These are phyloP conservation scores for Physcomitrellopsis africana DNA, from an alignment of 225 moss, liverwort and hornwort species.

Conservation along the genomic window DNA sequence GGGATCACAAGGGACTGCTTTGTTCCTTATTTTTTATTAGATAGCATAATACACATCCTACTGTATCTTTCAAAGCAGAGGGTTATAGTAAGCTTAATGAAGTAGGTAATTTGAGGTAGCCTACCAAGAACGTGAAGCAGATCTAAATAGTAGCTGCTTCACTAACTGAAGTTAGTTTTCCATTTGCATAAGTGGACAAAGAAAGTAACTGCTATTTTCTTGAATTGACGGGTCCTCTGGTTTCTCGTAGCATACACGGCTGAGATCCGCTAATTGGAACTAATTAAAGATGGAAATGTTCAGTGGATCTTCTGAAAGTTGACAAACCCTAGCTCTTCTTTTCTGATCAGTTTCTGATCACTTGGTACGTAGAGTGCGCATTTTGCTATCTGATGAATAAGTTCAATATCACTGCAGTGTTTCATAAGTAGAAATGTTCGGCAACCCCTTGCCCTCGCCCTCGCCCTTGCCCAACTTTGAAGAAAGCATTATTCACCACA, in stretches of 20 bases:
- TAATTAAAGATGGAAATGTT: conserved; percentile 15
- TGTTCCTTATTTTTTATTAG: too few relatives aligned
- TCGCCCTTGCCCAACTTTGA: conserved; percentile 3
- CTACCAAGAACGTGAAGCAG: conserved; percentile 3
- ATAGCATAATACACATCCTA: too few relatives aligned
- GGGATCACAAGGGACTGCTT: too few relatives aligned
- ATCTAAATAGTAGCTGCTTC: conserved; percentile 1
- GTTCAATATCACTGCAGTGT: background rate
- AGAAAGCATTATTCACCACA: conserved; percentile 9
- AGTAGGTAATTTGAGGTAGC: conserved; percentile 8
- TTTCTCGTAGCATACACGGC: background rate
- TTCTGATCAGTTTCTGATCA: conserved; percentile 20
- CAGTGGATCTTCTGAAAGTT: conserved; percentile 18
- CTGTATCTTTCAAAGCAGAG: too few relatives aligned
- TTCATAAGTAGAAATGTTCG: background rate
- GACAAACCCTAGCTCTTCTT: conserved; percentile 23
- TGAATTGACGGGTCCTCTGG: conserved; percentile 14
- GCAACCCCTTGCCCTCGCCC: background rate
- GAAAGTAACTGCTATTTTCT: conserved; percentile 4
- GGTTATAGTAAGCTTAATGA: too few relatives aligned
- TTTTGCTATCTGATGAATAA: conserved; percentile 6
- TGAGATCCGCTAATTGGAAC: conserved; percentile 23
- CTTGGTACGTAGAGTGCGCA: background rate
- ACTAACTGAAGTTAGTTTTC: conserved; percentile 20
- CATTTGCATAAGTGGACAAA: conserved; percentile 6